A percentile compares a stretch with the other conserved stretches of the same genome.
Evolutionary conservation across 352 stramenopile genomes (phyloP).

Genomic region (Globisporangium megalacanthum): DNA sequence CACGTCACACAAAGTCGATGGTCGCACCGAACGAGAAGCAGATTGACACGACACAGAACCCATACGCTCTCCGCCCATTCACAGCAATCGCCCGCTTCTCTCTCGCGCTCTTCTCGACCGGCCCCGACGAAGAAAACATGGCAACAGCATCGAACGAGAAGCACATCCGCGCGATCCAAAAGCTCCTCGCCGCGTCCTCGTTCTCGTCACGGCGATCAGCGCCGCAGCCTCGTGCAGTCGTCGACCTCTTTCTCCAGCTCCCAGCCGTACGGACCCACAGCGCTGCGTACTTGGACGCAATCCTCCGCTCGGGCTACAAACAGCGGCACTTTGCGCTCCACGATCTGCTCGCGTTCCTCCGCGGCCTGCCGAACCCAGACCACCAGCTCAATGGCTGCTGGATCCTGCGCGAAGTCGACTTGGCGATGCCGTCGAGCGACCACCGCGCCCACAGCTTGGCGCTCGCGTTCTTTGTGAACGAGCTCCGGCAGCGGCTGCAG

Average conservation of each 20-base stretch:
- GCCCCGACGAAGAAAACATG: too few species aligned
- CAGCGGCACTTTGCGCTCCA: background rate
- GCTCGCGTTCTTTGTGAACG: slow-evolving; percentile 7
- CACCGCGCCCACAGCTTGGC: slow-evolving; percentile 9
- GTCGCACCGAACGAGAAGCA: slow-evolving; percentile 2
- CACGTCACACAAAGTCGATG: background rate
- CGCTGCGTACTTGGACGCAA: slow-evolving; percentile 8
- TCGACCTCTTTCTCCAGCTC: slow-evolving; percentile 5
- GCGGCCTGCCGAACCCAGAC: slow-evolving; percentile 6
- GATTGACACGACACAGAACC: too few species aligned
- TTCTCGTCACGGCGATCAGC: background rate
- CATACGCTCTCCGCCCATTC: too few species aligned
- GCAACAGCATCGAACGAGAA: too few species aligned
- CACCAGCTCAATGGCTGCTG: slow-evolving; percentile 8
- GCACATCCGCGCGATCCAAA: slow-evolving; percentile 9
- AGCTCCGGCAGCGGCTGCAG: slow-evolving; percentile 5
- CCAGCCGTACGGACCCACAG: background rate
- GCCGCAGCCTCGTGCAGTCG: background rate
- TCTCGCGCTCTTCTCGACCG: too few species aligned
- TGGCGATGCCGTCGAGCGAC: slow-evolving; percentile 1
- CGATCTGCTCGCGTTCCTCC: slow-evolving; percentile 4
- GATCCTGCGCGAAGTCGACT: slow-evolving; percentile 7
- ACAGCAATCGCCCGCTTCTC: too few species aligned
- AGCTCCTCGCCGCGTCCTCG: background rate
- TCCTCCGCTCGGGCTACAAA: slow-evolving; percentile 4